Conservation (phyloP, 768 basidiomycete genomes). For the Lanmaoa pseudosensibilis region DNA sequence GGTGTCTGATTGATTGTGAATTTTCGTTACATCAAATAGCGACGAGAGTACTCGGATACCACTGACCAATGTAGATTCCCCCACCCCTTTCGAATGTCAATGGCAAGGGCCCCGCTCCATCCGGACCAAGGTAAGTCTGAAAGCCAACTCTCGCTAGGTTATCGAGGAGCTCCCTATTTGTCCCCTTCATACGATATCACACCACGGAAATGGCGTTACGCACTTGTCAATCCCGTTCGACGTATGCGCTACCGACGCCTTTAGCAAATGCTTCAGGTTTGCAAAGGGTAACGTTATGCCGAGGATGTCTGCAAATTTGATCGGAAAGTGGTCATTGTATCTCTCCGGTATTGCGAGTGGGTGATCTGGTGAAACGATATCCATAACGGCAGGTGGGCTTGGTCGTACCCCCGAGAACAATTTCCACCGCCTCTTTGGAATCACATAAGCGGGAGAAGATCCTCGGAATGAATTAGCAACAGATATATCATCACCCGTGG, state of each 20-base stretch:
- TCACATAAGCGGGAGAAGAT: conserved; percentile 33
- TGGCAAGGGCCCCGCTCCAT: conserved; percentile 36
- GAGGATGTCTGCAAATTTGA: conserved; percentile 28
- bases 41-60: neutral
- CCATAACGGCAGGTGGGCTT: neutral
- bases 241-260: neutral
- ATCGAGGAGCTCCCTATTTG: conserved; percentile 38
- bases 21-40: neutral
- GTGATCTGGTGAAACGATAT: neutral
- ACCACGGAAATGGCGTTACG: neutral
- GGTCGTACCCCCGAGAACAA: conserved; percentile 15
- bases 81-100: conserved; percentile 35
- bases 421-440: conserved; percentile 11
- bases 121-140: conserved; percentile 38
- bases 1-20: conserved; percentile 22
- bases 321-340: conserved; percentile 28
- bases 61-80: conserved; percentile 41
- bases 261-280: conserved; percentile 17
- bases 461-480: conserved; percentile 9
- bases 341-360: conserved; percentile 11
- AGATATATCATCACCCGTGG: conserved; percentile 30
- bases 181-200: neutral
- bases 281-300: conserved; percentile 22
- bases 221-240: conserved; percentile 28
- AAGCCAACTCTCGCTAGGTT: conserved; percentile 39